Base-by-base conservation (phyloP, 2,329 filamentous ascomycete species). In the Zasmidium cellare region DNA sequence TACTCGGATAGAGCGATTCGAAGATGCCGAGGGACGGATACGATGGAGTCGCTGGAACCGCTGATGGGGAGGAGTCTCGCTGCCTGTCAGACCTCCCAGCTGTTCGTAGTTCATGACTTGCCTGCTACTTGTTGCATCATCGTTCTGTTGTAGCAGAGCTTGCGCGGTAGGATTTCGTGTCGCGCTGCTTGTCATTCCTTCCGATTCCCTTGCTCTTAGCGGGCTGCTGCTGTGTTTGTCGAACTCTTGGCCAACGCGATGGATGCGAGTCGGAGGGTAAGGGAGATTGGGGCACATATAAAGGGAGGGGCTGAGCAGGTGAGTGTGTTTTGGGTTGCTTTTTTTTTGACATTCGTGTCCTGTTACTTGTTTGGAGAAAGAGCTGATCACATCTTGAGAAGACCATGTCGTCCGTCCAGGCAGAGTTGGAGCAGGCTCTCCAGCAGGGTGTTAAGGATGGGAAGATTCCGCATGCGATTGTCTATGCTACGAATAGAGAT, bases 381-480 rank as follows among this genome's bases (percentile, higher is more conserved):
- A 19, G 12, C 46, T 20, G 23, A 28, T 18, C 35, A 23, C 22
- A 41, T n/a, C 11, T 22, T n/a, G 18, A 51, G 28, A 52, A 48
- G 56, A 38, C 50, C 23, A 46, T 31, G 48, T 12, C 22, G 2
- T 35, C 58, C 46, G 18, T 24, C 16, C 53, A 57, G 25, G 48
- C 58, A 2, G 53, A 60, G 22, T 44, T 71, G 14, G 66, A 71
- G 55, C 53, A 64, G 35, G 57, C 56, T 14, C 62, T 73, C 16
- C 64, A 65, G 16, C 57, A 70, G 55, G 68, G 59, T 20, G 65
- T 72, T 24, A 60, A 65, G 31, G 69, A 70, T 38, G 69, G 66
- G 12, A 70, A 71, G 48, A 61, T 72, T 3, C 68, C 70, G 14
- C 65, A 71, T 47, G 70, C 64, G 0, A 62, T 72, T 18, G 62